Conservation (phyloP, 108 stramenopile species). For the Pseudonitzschia delicatissima region DNA sequence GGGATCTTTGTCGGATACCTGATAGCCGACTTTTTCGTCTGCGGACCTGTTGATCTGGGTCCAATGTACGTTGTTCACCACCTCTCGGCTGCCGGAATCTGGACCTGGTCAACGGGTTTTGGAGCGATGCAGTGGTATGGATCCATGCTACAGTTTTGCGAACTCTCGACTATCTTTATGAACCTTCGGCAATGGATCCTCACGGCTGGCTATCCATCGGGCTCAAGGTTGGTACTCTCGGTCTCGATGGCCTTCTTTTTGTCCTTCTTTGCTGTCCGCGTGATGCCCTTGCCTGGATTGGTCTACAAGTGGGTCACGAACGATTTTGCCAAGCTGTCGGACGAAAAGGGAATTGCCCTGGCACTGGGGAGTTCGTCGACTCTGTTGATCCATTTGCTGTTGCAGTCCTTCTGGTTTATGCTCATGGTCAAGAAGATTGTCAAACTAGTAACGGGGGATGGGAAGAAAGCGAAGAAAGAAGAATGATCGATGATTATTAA, state of each 20-base stretch:
- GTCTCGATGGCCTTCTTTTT: neutral
- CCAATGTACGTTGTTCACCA: neutral
- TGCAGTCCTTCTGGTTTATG: neutral
- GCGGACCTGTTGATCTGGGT: neutral
- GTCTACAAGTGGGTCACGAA: neutral
- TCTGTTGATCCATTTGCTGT: neutral
- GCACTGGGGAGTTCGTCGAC: neutral
- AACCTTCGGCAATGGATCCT: neutral
- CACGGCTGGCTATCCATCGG: conserved; percentile 1
- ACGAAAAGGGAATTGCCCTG: neutral
- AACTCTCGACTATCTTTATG: conserved; percentile 4
- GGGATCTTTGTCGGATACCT: conserved; percentile 3
- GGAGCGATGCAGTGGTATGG: neutral
- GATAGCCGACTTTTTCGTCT: conserved; percentile 1
- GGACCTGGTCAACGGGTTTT: neutral
- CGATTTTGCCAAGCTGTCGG: neutral
- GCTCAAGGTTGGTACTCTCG: neutral
- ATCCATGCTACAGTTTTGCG: conserved; percentile 1
- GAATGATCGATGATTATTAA: too few species aligned
- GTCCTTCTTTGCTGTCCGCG: neutral
- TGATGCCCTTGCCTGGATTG: neutral
- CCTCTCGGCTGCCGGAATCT: neutral
- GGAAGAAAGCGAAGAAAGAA: too few species aligned
- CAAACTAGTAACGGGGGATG: too few species aligned
- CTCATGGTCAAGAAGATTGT: conserved; percentile 3